These are phyloP conservation scores for Isatis lusitanica DNA, from an alignment of 441 rosid species.

Conservation along the genomic window DNA sequence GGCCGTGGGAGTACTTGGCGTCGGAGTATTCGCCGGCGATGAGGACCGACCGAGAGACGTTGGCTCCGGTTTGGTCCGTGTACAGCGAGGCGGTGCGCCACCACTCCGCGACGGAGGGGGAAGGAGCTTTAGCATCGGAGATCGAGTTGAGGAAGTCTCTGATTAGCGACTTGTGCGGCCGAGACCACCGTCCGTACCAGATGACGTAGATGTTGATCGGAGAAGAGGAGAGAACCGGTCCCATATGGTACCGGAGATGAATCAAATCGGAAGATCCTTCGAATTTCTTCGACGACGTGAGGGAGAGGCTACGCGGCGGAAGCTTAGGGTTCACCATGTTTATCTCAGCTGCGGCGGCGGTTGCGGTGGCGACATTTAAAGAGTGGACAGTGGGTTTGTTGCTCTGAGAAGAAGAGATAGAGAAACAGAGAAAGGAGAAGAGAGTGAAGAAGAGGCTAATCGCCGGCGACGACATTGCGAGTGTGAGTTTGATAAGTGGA, in stretches of 20 bases:
- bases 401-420: conserved; percentile 5
- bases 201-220: conserved; percentile 80
- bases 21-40: conserved; percentile 75
- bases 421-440: conserved; percentile 3
- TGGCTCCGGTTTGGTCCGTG: conserved; percentile 89
- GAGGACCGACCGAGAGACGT: conserved; percentile 62
- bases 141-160: conserved; percentile 73
- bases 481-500: not conserved
- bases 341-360: conserved; percentile 16
- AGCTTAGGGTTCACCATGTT: conserved; percentile 46
- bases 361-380: conserved; percentile 13
- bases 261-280: conserved; percentile 55
- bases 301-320: conserved; percentile 32
- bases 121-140: conserved; percentile 42
- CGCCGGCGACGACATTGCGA: conserved; percentile 42
- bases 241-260: conserved; percentile 89
- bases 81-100: conserved; percentile 77
- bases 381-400: not conserved
- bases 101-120: conserved; percentile 78
- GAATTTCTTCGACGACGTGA: conserved; percentile 33
- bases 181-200: conserved; percentile 84
- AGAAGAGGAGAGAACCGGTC: conserved; percentile 78
- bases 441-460: not conserved
- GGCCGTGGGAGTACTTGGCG: conserved; percentile 55
- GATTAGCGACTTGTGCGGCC: conserved; percentile 58